Conservation (phyloP, 805 yeast genomes). For the Isabelozyma heimii region DNA sequence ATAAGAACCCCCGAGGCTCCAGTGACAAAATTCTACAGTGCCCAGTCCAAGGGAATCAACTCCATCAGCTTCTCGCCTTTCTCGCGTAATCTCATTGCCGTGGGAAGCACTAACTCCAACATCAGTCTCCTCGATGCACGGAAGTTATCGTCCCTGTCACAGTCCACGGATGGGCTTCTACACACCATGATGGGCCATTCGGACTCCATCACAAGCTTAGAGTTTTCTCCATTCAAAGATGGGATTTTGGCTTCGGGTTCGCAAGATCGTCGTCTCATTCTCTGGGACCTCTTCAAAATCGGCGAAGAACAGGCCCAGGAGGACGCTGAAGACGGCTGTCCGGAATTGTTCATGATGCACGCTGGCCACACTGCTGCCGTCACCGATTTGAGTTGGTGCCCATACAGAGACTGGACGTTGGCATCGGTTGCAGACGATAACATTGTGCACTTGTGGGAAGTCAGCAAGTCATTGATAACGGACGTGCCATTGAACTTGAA, state of each 20-base stretch:
- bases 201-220: constrained; percentile 65
- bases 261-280: constrained; percentile 69
- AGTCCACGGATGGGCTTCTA: constrained; percentile 31
- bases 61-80: constrained; percentile 64
- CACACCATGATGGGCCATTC: constrained; percentile 83
- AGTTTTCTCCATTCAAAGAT: constrained; percentile 76
- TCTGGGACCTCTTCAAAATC: constrained; percentile 78
- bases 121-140: constrained; percentile 66
- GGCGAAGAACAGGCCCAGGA: constrained; percentile 86
- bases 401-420: constrained; percentile 71
- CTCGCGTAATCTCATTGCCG: constrained; percentile 57
- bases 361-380: constrained; percentile 85
- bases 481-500: constrained; percentile 11
- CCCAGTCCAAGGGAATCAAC: constrained; percentile 47
- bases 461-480: constrained; percentile 26
- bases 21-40: constrained; percentile 20
- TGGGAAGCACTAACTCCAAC: constrained; percentile 69
- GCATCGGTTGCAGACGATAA: constrained; percentile 65
- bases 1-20: constrained; percentile 35
- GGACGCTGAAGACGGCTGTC: constrained; percentile 88
- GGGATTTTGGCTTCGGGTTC: constrained; percentile 78
- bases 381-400: constrained; percentile 70
- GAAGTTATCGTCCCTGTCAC: constrained; percentile 21
- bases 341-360: constrained; percentile 87
- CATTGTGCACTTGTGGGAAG: constrained; percentile 59